A percentile compares a stretch with the other conserved stretches of the same genome.
These are phyloP conservation scores for Phytophthora hibernalis DNA, from an alignment of 352 stramenopile genomes.

Conservation along the genomic window DNA sequence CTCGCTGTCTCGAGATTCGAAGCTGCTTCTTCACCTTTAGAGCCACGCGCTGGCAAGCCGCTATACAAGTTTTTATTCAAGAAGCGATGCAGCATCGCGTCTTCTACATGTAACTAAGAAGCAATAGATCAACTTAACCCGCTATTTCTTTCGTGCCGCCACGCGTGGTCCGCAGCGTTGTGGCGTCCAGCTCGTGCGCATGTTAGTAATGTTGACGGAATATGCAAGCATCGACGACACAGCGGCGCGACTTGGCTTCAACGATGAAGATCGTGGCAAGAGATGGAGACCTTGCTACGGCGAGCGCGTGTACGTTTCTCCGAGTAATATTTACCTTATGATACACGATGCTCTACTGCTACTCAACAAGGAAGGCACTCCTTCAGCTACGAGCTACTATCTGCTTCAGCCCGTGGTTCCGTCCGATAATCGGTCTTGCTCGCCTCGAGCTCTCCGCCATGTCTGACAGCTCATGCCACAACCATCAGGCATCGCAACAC, in stretches of 20 bases:
- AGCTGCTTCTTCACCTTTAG: conserved; percentile 21
- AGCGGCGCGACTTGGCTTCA: conserved; percentile 1
- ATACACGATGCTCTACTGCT: conserved; percentile 53
- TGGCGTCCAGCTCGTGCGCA: conserved; percentile 17
- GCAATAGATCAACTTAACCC: conserved; percentile 42
- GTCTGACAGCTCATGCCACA: conserved; percentile 24
- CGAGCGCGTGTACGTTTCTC: conserved; percentile 24
- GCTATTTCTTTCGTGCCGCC: conserved; percentile 36
- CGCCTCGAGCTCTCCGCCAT: conserved; percentile 21
- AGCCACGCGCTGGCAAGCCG: conserved; percentile 21
- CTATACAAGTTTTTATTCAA: conserved; percentile 44
- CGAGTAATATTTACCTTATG: conserved; percentile 49
- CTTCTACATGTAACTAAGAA: conserved; percentile 34
- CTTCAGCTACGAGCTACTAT: conserved; percentile 38
- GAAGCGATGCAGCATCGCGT: conserved; percentile 17
- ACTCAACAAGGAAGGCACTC: conserved; percentile 41
- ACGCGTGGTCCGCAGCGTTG: neutral
- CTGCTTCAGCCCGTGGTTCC: conserved; percentile 32
- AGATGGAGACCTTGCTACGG: neutral
- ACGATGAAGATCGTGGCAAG: neutral
- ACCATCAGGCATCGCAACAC: conserved; percentile 61
- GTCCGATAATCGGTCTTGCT: conserved; percentile 40
- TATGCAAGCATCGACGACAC: conserved; percentile 37
- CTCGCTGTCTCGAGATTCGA: conserved; percentile 1
- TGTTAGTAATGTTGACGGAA: conserved; percentile 42